Base-by-base conservation (phyloP, 2,329 filamentous ascomycete genomes). In the Penicillium crustosum region DNA sequence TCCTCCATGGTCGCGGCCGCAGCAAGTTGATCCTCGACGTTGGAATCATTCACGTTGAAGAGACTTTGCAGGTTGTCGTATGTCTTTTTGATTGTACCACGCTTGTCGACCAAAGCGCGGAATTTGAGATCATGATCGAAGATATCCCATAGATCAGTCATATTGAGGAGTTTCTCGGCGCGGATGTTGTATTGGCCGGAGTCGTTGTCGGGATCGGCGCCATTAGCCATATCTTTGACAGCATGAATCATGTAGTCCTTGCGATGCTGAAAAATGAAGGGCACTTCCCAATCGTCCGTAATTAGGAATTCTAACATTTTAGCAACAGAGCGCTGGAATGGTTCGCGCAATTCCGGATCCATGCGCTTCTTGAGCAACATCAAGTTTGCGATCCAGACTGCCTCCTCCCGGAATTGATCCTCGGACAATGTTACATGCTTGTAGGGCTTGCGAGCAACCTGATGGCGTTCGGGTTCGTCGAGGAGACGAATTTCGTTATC, bases 191-290 rank as follows among this genome's bases (percentile, higher is more conserved):
- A 90, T 58, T 91, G 87, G 2, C 61, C 60, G 6, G 88, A 86
- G 1, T 83, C 86, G 66, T 91, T 87, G 9, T 84, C 83, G 63
- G 93, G 88, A 57, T 87, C 82, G 61, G 85, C 80, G 75, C 70
- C 86, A 72, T 78, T 86, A 7, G 84, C 82, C 39, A 82, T 79
- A n/a, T 82, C 77, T 70, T 90, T 92, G 64, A 88, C 88, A 25
- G 90, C 89, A 69, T 97, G 91, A 56, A 99, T 95, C 43, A 99
- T 83, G 71, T 97, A 99, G 73, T 99, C 94, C 75, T 97, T 96
- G 60, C 94, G 91, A 71, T 99, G 94, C 74, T 97, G 93, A 75
- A 97, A 97, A 66, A 99, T 94, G 74, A 96, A 99, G 0, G 94
- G 93, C 1, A 97, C 92, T 75, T 99, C 94, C 67, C 93, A 91